phyloP scores from a whole-genome alignment of 2,329 filamentous ascomycete species.

The Fusarium kyushuense region DNA sequence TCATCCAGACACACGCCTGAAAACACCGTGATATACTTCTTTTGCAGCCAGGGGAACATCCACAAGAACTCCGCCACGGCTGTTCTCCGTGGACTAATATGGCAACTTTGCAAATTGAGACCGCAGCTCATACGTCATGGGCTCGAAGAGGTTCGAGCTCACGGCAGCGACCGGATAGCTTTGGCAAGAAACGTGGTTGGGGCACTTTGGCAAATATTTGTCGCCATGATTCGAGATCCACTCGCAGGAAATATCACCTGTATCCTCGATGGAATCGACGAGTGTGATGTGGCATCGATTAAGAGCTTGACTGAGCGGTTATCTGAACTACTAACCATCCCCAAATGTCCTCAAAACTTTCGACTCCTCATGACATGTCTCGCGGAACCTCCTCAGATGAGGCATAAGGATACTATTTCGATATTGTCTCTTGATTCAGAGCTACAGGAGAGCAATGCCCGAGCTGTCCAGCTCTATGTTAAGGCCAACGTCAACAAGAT shows the following conservation, averaged over 20 bases:
- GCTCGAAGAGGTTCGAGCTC: neutral
- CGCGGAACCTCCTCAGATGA: too few species aligned
- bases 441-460: neutral
- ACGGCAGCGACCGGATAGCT: neutral
- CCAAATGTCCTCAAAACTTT: neutral
- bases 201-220: conserved; percentile 23
- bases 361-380: conserved; percentile 5
- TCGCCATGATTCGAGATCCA: conserved; percentile 2
- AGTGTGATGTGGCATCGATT: conserved; percentile 5
- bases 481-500: neutral
- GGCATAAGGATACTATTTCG: neutral
- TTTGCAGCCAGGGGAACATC: conserved; percentile 19
- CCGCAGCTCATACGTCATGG: neutral
- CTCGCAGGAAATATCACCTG: neutral
- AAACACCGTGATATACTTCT: conserved; percentile 21
- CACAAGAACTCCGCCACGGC: conserved; percentile 5
- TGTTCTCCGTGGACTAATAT: conserved; percentile 19
- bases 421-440: neutral
- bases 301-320: neutral
- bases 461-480: neutral
- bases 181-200: neutral
- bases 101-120: conserved; percentile 16
- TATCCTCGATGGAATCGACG: conserved; percentile 21
- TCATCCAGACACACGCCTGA: neutral
- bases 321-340: neutral